Evolutionary conservation across 768 basidiomycete genomes (phyloP), one percentile per base, ranked within the genome.

Genomic region (Trametes cubensis): DNA sequence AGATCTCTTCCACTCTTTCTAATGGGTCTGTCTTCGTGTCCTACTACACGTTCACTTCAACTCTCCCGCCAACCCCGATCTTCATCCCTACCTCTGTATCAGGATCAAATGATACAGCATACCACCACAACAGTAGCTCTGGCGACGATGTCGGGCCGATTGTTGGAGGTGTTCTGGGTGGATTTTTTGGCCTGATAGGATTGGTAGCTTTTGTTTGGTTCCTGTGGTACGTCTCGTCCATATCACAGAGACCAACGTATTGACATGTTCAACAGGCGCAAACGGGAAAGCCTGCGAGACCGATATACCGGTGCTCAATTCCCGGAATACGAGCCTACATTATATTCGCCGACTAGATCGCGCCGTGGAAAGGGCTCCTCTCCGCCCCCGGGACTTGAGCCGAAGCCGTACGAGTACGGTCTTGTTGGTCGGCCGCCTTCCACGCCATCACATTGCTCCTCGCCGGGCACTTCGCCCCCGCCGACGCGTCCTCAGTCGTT

Each of bases 341-440:
- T 51, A 1, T 49, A 60, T 34, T 48, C 57, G 3, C 21, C 48
- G 11, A 34, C 34, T 2, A 41, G 53, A n/a, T 34, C 41, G n/a
- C 62, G 40, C 4, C 59, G 44, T 17, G 25, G 28, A 5, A 40
- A 41, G 13, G 28, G 42, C 34, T 51, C 51, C 21, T 63, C 62
- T 2, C 44, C 64, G 14, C 61, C 62, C 21, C 61, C 58, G 18
- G 75, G 76, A 42, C 72, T 74, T 28, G 78, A 80, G 49, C 84
- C 83, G 5, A 80, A 75, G 69, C 85, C 86, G 23, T 88, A 88
- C 67, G 78, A 84, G 66, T 88, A 88, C 64, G 86, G 85, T 18
- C 76, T 83, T 44, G 81, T 88, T 25, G 87, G 86, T 4, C 63
- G 62, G 3, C 62, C 64, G 3, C 52, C 56, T 8, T 63, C 63